Conservation (phyloP, 1,284 basidiomycete species). For the Ceratobasidium sp. region DNA sequence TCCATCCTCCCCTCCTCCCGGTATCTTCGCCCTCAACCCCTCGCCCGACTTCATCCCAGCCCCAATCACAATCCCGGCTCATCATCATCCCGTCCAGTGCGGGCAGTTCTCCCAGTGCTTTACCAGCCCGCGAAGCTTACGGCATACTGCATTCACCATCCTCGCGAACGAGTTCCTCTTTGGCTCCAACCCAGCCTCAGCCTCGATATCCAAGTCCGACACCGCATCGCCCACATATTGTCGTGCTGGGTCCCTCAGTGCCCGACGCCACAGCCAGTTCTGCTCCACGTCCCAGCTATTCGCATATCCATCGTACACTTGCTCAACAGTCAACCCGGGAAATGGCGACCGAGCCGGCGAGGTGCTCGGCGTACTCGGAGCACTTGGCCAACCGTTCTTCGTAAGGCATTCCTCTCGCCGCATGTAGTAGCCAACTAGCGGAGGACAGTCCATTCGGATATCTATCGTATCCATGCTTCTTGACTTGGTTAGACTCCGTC, state of each 20-base stretch:
- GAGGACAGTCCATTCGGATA: background rate
- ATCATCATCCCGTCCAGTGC: no score
- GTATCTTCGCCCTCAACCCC: background rate
- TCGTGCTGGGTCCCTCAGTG: background rate
- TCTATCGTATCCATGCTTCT: background rate
- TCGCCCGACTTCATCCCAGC: no score
- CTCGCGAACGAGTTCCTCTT: background rate
- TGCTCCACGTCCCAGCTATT: slow-evolving; percentile 1
- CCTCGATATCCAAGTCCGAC: background rate
- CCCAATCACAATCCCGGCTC: no score
- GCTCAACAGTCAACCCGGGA: background rate
- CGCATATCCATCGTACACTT: slow-evolving; percentile 5
- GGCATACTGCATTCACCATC: background rate
- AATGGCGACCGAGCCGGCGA: background rate
- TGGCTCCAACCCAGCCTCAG: background rate
- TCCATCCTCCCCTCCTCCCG: background rate
- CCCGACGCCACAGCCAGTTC: background rate
- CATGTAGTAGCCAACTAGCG: slow-evolving; percentile 7
- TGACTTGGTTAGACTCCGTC: background rate
- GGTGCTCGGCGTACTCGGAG: background rate
- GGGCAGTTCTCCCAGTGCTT: background rate
- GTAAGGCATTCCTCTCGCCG: background rate
- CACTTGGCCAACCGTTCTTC: background rate
- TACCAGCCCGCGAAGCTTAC: background rate
- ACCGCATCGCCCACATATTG: background rate